Conservation (phyloP, 2,329 filamentous ascomycete species). For the Trichophyton equinum region DNA sequence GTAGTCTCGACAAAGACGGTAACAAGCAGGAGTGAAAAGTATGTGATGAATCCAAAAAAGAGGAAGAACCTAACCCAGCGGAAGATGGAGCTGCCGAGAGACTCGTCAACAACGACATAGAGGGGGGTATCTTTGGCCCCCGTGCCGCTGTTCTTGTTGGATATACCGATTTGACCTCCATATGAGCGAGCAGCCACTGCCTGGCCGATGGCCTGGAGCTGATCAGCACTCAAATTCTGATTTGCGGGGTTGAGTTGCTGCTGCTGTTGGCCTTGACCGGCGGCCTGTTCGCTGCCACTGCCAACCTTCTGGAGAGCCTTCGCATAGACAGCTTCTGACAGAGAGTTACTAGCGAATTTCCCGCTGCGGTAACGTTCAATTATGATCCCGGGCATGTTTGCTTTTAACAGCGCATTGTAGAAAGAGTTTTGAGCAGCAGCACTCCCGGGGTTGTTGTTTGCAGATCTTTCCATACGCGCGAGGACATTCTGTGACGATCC, state of each 20-base stretch:
- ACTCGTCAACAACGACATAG: slow-evolving; percentile 91
- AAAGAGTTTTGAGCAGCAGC: slow-evolving; percentile 84
- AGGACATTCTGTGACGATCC: slow-evolving; percentile 47
- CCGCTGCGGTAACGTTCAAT: slow-evolving; percentile 81
- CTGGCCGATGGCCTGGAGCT: slow-evolving; percentile 68
- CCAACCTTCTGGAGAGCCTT: slow-evolving; percentile 57
- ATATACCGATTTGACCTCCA: slow-evolving; percentile 51
- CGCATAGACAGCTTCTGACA: slow-evolving; percentile 66
- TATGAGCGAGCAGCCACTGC: slow-evolving; percentile 61
- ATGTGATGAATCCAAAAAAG: slow-evolving; percentile 65
- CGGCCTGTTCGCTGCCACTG: slow-evolving; percentile 22
- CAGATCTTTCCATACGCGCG: slow-evolving; percentile 75
- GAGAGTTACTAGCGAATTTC: slow-evolving; percentile 66
- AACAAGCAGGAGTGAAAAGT: slow-evolving; percentile 65
- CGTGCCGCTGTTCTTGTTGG: slow-evolving; percentile 40
- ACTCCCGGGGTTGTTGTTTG: slow-evolving; percentile 82
- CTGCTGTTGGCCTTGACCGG: slow-evolving; percentile 9
- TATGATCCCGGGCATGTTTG: slow-evolving; percentile 87
- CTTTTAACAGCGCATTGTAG: slow-evolving; percentile 78
- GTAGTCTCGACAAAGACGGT: slow-evolving; percentile 73
- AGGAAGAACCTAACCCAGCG: slow-evolving; percentile 83
- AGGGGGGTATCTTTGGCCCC: slow-evolving; percentile 75
- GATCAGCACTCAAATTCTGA: slow-evolving; percentile 42
- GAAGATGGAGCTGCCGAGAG: slow-evolving; percentile 64
- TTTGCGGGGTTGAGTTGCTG: slow-evolving; percentile 15